These are phyloP conservation scores for Brassica rapa DNA, from an alignment of 345 rosid species.

Conservation along the genomic window DNA sequence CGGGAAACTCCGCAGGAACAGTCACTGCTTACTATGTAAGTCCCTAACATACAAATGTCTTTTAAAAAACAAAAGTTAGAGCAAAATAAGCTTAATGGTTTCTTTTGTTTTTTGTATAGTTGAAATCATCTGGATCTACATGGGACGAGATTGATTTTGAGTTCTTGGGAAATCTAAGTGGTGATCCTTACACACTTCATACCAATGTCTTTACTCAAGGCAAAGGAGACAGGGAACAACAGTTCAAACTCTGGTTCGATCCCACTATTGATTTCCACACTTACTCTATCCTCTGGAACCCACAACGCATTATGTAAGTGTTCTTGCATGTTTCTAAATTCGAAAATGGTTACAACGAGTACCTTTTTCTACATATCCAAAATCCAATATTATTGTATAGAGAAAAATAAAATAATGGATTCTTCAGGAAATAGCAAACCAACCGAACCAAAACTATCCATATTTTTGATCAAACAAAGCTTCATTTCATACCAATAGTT, in stretches of 20 bases:
- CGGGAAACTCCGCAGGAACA: conserved; percentile 63
- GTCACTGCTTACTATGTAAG: conserved; percentile 63
- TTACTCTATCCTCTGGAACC: conserved; percentile 67
- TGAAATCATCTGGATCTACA: conserved; percentile 56
- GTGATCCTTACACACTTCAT: conserved; percentile 67
- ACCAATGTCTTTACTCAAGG: conserved; percentile 62
- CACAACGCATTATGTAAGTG: conserved; percentile 56
- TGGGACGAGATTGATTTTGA: conserved; percentile 78
- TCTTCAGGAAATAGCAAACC: not conserved
- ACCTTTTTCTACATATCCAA: not conserved
- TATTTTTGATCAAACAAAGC: too few relatives aligned
- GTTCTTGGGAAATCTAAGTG: conserved; percentile 63
- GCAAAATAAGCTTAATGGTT: not conserved
- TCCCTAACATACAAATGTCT: not conserved
- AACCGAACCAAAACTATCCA: not conserved
- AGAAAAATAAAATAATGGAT: not conserved
- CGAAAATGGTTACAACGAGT: not conserved
- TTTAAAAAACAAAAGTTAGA: not conserved
- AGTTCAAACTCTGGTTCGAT: conserved; percentile 68
- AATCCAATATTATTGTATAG: not conserved
- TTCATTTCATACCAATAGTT: too few relatives aligned
- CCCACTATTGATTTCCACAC: conserved; percentile 68
- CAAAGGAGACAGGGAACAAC: conserved; percentile 67
- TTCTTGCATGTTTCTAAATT: not conserved
- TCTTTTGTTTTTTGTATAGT: conserved; percentile 29